Base-by-base conservation (phyloP, 1,139 yeast genomes). In the Yarrowia galli region DNA sequence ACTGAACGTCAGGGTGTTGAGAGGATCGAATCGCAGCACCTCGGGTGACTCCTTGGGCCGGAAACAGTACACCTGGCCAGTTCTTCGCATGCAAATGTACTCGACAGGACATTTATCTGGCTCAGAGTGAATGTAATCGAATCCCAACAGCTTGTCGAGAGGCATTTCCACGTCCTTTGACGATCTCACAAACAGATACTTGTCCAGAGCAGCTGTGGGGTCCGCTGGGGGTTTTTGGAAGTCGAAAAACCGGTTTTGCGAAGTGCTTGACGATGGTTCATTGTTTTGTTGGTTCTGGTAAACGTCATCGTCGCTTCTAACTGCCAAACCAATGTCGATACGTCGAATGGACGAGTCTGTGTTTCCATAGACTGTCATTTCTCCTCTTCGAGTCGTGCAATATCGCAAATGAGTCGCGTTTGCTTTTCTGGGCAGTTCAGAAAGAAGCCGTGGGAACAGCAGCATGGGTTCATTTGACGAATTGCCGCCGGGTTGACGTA, bases 21-120 rank as follows among this genome's bases (percentile, higher is more conserved):
- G 84, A 0, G 95, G 87, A 72, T 88, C 91, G 76, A 92, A 90
- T 23, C 80, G 82, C 22, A 89, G 77, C 8, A 87, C 82, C 60
- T 87, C 87, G 43, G 89, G 87, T 67, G 89, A 85, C 75, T 91
- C 96, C 1, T 82, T 80, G 0, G 88, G 90, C 0, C 89, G 85
- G 95, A 91, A 91, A 70, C 91, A 81, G 77, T 90, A 92, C 0
- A 92, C 89, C 64, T 91, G 89, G 1, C 97, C 97, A 1, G 96
- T 89, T 74, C 91, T 96, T 71, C 97, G 81, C 89, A 92, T 89
- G 76, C 97, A 92, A 45, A 92, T 87, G 71, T 91, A 83, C 48
- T 85, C 81, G 0, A 85, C 82, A 54, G 78, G 78, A 18, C 75
- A 75, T 22, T 73, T 72, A 16, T 68, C 69, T 32, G 80, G 80